Evolutionary conservation across 2,329 filamentous ascomycete species (phyloP).

Genomic region (Keithomyces neogunnii): DNA sequence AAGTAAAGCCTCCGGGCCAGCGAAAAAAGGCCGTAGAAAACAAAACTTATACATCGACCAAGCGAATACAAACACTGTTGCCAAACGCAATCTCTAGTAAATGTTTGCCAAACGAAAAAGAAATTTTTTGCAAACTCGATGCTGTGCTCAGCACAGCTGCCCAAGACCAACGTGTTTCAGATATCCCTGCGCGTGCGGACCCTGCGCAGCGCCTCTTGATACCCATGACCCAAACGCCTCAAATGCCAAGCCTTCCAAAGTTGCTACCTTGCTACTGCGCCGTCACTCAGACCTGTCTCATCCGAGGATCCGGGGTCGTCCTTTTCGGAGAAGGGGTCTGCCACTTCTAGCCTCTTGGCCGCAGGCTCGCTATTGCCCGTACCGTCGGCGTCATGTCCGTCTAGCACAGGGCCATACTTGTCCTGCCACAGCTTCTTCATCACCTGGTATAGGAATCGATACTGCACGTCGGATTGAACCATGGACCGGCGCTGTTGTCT

Average conservation of each 20-base stretch:
- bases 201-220: slow-evolving; percentile 6
- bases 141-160: background rate
- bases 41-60: too few species aligned
- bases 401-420: slow-evolving; percentile 39
- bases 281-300: background rate
- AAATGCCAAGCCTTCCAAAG: slow-evolving; percentile 3
- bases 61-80: too few species aligned
- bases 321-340: slow-evolving; percentile 30
- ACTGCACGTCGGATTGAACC: slow-evolving; percentile 86
- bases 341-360: slow-evolving; percentile 44
- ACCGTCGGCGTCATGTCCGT: slow-evolving; percentile 21
- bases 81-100: too few species aligned
- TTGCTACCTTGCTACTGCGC: slow-evolving; percentile 7
- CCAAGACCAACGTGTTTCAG: background rate
- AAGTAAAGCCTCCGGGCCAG: too few species aligned
- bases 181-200: background rate
- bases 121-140: background rate
- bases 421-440: slow-evolving; percentile 67
- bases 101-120: background rate
- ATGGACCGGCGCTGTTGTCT: slow-evolving; percentile 87
- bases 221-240: slow-evolving; percentile 2
- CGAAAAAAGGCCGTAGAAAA: too few species aligned
- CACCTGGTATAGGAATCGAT: slow-evolving; percentile 81
- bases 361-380: slow-evolving; percentile 37
- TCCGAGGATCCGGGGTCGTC: background rate